These are phyloP conservation scores for Coccomyxa sp. DNA, from an alignment of 139 green algal species.

Conservation along the genomic window DNA sequence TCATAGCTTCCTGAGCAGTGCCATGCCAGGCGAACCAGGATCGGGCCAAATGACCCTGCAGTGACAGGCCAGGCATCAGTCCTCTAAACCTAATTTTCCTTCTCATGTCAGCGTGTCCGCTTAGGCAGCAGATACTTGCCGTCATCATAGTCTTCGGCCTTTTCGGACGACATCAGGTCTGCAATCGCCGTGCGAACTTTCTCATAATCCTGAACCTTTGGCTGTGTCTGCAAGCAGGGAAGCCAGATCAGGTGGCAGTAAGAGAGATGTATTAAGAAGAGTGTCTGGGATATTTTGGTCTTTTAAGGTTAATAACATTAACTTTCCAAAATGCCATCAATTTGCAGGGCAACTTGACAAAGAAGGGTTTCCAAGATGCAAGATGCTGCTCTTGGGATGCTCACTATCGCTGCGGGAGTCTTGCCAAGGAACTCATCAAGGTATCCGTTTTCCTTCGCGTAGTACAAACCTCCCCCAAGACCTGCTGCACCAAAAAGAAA, in stretches of 20 bases:
- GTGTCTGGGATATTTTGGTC: not conserved
- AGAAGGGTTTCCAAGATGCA: not conserved
- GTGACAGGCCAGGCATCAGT: not conserved
- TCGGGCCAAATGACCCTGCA: constrained; percentile 53
- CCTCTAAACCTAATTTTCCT: not conserved
- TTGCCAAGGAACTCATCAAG: constrained; percentile 27
- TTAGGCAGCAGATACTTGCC: constrained; percentile 17
- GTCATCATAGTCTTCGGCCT: constrained; percentile 71
- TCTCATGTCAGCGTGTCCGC: not conserved
- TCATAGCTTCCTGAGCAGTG: constrained; percentile 83
- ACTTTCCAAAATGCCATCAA: not conserved
- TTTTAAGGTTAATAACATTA: too few species aligned
- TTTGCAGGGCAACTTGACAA: not conserved
- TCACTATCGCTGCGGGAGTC: not conserved
- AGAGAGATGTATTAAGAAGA: not conserved
- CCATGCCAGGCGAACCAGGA: constrained; percentile 77
- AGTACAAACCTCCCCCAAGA: constrained; percentile 30
- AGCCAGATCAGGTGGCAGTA: not conserved
- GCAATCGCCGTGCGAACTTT: constrained; percentile 66
- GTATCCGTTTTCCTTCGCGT: constrained; percentile 39
- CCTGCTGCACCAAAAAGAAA: constrained; percentile 25
- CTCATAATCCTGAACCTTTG: constrained; percentile 60
- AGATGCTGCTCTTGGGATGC: not conserved
- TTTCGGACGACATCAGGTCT: constrained; percentile 47
- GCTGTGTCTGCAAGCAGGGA: not conserved